These are phyloP conservation scores for Capsicum rhomboideum DNA, from an alignment of 257 asterid genomes.

Conservation along the genomic window DNA sequence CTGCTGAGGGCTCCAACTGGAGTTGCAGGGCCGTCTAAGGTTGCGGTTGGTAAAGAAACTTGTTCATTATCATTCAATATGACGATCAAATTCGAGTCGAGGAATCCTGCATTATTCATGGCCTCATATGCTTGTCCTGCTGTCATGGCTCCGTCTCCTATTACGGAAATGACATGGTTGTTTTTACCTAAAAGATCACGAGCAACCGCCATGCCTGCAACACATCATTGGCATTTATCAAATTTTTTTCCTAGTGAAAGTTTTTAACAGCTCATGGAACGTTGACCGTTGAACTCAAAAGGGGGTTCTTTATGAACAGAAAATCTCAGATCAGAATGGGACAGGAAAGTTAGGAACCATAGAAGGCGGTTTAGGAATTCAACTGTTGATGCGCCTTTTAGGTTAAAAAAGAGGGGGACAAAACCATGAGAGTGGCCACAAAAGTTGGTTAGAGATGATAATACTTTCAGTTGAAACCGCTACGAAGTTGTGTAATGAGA, in stretches of 20 bases:
- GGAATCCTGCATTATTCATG: slow-evolving; percentile 75
- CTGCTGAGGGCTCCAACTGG: slow-evolving; percentile 76
- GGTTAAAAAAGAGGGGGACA: background rate
- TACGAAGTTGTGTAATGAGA: background rate
- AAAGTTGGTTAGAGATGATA: background rate
- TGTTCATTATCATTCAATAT: slow-evolving; percentile 64
- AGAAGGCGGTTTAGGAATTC: background rate
- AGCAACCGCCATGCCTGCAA: slow-evolving; percentile 71
- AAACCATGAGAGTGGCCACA: background rate
- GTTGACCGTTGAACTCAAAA: background rate
- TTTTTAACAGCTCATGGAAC: background rate
- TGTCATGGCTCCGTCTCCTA: slow-evolving; percentile 80
- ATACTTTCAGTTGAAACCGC: background rate
- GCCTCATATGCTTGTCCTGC: slow-evolving; percentile 94
- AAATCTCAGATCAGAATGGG: background rate
- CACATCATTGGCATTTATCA: background rate
- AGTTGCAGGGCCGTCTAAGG: slow-evolving; percentile 64
- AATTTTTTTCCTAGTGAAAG: background rate
- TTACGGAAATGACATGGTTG: slow-evolving; percentile 56
- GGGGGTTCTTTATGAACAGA: background rate
- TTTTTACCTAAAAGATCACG: slow-evolving; percentile 63
- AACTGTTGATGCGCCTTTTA: background rate
- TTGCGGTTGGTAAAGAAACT: slow-evolving; percentile 70
- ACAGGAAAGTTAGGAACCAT: background rate
- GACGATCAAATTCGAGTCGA: slow-evolving; percentile 58